Conservation (phyloP, 1,284 basidiomycete species). For the Cryptococcus sp. region DNA sequence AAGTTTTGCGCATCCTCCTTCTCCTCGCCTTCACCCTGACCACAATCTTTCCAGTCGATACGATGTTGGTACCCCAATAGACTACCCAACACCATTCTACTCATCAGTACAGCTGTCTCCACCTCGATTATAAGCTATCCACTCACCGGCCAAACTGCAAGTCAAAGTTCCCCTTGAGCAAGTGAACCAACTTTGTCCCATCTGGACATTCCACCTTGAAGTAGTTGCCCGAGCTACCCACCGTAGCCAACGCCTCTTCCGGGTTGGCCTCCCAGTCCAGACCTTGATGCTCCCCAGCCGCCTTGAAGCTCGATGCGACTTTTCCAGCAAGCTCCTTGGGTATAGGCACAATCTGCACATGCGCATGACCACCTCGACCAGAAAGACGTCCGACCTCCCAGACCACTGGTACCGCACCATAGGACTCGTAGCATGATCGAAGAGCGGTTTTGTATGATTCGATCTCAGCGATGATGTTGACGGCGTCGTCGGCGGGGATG, state of each 20-base stretch:
- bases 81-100: conserved; percentile 69
- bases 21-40: conserved; percentile 72
- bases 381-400: conserved; percentile 84
- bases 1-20: conserved; percentile 71
- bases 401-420: conserved; percentile 62
- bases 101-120: conserved; percentile 5
- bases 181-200: conserved; percentile 76
- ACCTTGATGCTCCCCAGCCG: conserved; percentile 60
- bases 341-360: conserved; percentile 79
- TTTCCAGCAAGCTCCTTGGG: conserved; percentile 58
- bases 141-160: conserved; percentile 86
- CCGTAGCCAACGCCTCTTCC: conserved; percentile 56
- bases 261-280: conserved; percentile 61
- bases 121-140: conserved; percentile 2
- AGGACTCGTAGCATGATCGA: conserved; percentile 62
- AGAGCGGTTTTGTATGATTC: conserved; percentile 75
- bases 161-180: conserved; percentile 75
- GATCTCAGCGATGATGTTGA: conserved; percentile 72
- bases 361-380: conserved; percentile 86
- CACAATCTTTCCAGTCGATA: conserved; percentile 84
- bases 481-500: conserved; percentile 68
- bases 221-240: conserved; percentile 58
- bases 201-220: conserved; percentile 85
- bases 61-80: conserved; percentile 68
- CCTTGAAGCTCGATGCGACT: conserved; percentile 64